Percentiles rank a stretch among this genome's conserved stretches.
Evolutionary conservation across 495 filamentous ascomycete genomes (phyloP).

Genomic region (Lepidopterella palustris): DNA sequence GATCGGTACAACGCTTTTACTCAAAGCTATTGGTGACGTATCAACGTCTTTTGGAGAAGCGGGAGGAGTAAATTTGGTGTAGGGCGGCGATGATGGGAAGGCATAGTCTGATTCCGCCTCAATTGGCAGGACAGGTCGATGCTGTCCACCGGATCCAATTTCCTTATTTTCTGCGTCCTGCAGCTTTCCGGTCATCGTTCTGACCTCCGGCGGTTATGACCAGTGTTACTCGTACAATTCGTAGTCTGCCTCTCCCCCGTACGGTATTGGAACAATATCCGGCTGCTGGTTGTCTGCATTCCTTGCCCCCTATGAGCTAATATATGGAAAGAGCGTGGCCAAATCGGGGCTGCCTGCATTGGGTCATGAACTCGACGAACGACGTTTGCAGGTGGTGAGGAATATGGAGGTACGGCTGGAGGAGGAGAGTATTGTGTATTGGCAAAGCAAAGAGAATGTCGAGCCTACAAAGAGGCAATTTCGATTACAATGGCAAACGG

Average conservation of each 20-base stretch:
- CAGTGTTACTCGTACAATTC: not conserved
- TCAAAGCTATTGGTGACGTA: not conserved
- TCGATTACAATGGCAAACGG: too few relatives aligned
- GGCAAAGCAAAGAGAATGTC: too few relatives aligned
- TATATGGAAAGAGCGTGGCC: not conserved
- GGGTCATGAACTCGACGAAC: not conserved
- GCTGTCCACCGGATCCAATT: not conserved
- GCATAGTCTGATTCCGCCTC: not conserved
- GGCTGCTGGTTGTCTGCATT: not conserved
- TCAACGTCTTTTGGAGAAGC: not conserved
- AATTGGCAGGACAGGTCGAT: not conserved
- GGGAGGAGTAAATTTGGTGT: not conserved
- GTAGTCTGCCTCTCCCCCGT: not conserved
- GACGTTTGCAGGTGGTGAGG: not conserved
- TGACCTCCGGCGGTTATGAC: not conserved
- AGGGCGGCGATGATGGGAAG: not conserved
- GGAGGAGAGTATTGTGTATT: not conserved
- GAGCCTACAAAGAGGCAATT: too few relatives aligned
- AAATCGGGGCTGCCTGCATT: not conserved
- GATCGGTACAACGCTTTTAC: not conserved
- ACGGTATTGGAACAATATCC: not conserved
- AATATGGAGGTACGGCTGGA: not conserved
- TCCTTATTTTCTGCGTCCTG: not conserved
- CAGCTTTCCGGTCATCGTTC: not conserved
- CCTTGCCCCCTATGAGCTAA: not conserved